Evolutionary conservation across 2,329 filamentous ascomycete genomes (phyloP).

Genomic region (Neonectria ditissima): DNA sequence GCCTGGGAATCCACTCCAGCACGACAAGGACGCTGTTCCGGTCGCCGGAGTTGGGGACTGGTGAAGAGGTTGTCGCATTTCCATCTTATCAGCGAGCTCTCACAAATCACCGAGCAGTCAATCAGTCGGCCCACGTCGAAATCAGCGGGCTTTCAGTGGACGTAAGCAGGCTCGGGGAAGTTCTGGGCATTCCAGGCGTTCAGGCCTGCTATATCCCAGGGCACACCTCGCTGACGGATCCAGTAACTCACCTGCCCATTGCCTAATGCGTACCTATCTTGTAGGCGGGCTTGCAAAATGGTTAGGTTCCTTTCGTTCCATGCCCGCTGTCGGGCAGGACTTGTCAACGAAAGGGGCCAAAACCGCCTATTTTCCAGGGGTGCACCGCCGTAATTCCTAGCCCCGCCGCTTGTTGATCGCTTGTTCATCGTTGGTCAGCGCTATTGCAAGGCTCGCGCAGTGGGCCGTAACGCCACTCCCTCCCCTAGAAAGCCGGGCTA

Average conservation of each 20-base stretch:
- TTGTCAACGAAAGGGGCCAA: background rate
- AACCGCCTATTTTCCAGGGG: background rate
- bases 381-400: background rate
- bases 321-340: too few species aligned
- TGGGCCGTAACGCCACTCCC: background rate
- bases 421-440: slow-evolving; percentile 4
- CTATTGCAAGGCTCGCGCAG: background rate
- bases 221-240: background rate
- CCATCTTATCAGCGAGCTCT: background rate
- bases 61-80: background rate
- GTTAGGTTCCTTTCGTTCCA: too few species aligned
- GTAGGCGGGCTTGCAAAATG: too few species aligned
- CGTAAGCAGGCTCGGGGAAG: slow-evolving; percentile 4
- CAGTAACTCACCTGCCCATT: too few species aligned
- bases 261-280: too few species aligned
- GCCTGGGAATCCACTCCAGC: slow-evolving; percentile 34
- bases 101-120: slow-evolving; percentile 26
- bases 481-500: background rate
- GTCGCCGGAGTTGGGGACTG: slow-evolving; percentile 36
- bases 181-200: background rate
- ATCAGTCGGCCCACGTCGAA: too few species aligned
- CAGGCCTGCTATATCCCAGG: background rate
- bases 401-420: background rate
- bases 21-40: slow-evolving; percentile 36
- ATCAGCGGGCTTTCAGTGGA: slow-evolving; percentile 25